Evolutionary conservation across 2,329 filamentous ascomycete species (phyloP).

Genomic region (Penicillium sp.): DNA sequence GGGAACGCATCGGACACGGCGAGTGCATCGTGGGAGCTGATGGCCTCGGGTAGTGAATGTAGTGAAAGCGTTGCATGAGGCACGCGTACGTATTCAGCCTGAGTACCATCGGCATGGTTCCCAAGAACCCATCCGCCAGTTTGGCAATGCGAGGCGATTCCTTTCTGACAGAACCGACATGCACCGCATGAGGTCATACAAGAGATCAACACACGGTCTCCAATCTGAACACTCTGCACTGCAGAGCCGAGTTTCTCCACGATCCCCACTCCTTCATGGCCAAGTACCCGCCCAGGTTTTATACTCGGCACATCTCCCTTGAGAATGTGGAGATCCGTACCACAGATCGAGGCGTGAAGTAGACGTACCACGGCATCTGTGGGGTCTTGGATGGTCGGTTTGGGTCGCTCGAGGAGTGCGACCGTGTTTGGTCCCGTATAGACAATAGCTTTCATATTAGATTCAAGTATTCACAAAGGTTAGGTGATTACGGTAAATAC

Average conservation of each 20-base stretch:
- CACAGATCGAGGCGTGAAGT: slow-evolving; percentile 53
- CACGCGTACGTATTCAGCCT: slow-evolving; percentile 59
- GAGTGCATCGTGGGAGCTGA: slow-evolving; percentile 47
- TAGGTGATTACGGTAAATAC: background rate
- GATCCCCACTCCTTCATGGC: slow-evolving; percentile 56
- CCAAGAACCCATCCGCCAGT: slow-evolving; percentile 58
- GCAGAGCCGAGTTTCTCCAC: slow-evolving; percentile 48
- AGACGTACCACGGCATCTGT: slow-evolving; percentile 54
- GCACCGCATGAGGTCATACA: slow-evolving; percentile 54
- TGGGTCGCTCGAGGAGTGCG: slow-evolving; percentile 43
- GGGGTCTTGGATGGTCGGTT: slow-evolving; percentile 43
- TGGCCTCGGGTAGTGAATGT: slow-evolving; percentile 45
- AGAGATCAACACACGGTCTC: slow-evolving; percentile 55
- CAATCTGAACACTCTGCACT: slow-evolving; percentile 50
- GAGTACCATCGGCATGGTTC: slow-evolving; percentile 55
- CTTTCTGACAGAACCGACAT: slow-evolving; percentile 53
- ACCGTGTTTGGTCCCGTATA: slow-evolving; percentile 40
- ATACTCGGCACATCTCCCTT: slow-evolving; percentile 55
- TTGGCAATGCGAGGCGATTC: slow-evolving; percentile 55
- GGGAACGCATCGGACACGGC: slow-evolving; percentile 59
- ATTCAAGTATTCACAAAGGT: background rate
- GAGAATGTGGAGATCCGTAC: slow-evolving; percentile 58
- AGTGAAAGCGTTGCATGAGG: slow-evolving; percentile 53
- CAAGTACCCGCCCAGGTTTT: slow-evolving; percentile 48
- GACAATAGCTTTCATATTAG: slow-evolving; percentile 52